Evolutionary conservation across 495 filamentous ascomycete genomes (phyloP), one percentile per base, ranked within the genome.

Genomic region (Penicillium pulvis): DNA sequence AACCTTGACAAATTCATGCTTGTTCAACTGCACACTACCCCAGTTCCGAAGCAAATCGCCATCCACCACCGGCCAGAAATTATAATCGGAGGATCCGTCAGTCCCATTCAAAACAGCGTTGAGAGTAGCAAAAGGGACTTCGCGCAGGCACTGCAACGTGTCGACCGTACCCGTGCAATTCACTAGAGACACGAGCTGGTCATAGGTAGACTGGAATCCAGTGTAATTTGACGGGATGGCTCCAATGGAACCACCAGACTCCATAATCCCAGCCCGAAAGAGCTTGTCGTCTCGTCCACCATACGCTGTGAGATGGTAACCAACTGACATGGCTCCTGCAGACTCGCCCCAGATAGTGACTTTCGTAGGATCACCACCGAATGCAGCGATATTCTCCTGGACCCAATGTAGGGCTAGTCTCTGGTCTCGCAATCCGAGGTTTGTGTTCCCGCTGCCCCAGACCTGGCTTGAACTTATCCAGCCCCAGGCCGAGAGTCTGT

Each of bases 321-420:
- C 81, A 11, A 86, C 76, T 35, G 76, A 81, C 43, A 78, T 73
- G n/a, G 70, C 84, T 12, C 85, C 83, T 3, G 82, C 81, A 2
- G 75, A 81, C 60, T 90, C 85, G 51, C 87, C 88, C 81, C 85
- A 88, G 60, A 90, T 87, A 36, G 86, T 89, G 16, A 91, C 84
- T 49, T 84, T 75, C 57, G 77, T 79, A 1, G 80, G 77, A 46
- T 84, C 78, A 1, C 84, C 81, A 9, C 81, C 77, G 62, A 86
- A 85, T 7, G 73, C 70, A 3, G 56, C 75, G 52, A 87, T 86
- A 43, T 85, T 83, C 43, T 84, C 80, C 39, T 80, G 72, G 5
- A 87, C 67, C 86, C 85, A 89, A 23, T 84, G 78, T 35, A 89
- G 66, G 0, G 83, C 84, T n/a, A 86, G 66, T 19, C 85, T 70